phyloP scores from a whole-genome alignment of 345 rosid genomes.

The Moringa oleifera region DNA sequence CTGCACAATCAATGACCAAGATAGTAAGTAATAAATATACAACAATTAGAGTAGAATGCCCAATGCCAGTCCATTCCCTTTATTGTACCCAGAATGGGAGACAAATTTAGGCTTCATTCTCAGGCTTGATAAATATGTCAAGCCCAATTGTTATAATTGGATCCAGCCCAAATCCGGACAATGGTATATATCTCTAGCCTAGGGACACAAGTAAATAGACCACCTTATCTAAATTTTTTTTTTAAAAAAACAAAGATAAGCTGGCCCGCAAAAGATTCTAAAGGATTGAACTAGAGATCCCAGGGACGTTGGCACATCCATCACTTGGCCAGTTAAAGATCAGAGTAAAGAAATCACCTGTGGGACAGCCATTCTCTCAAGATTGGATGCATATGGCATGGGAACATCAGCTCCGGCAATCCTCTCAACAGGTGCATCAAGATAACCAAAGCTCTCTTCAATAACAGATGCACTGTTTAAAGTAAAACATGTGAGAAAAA shows the following conservation, averaged over 20 bases:
- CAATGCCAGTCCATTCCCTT: background rate
- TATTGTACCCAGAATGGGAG: too few relatives aligned
- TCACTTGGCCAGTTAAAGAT: background rate
- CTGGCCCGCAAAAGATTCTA: too few relatives aligned
- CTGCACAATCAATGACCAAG: slow-evolving; percentile 15
- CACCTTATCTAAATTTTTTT: too few relatives aligned
- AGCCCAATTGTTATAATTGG: too few relatives aligned
- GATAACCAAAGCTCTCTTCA: slow-evolving; percentile 70
- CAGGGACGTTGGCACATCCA: too few relatives aligned
- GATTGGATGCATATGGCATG: slow-evolving; percentile 68
- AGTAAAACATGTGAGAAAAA: background rate
- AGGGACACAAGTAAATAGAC: too few relatives aligned
- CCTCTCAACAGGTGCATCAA: slow-evolving; percentile 71
- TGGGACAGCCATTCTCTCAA: slow-evolving; percentile 64
- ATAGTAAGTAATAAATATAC: background rate
- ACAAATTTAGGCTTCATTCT: background rate
- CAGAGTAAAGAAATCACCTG: slow-evolving; percentile 37
- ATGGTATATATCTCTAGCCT: too few relatives aligned
- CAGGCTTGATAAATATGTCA: background rate
- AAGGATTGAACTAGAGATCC: too few relatives aligned
- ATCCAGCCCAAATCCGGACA: too few relatives aligned
- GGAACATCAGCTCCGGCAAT: slow-evolving; percentile 73
- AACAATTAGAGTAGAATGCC: background rate
- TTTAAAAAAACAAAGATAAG: too few relatives aligned
- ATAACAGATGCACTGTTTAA: slow-evolving; percentile 44